Conservation (phyloP, 129 eudicot genomes). For the Ambrosia artemisiifolia region DNA sequence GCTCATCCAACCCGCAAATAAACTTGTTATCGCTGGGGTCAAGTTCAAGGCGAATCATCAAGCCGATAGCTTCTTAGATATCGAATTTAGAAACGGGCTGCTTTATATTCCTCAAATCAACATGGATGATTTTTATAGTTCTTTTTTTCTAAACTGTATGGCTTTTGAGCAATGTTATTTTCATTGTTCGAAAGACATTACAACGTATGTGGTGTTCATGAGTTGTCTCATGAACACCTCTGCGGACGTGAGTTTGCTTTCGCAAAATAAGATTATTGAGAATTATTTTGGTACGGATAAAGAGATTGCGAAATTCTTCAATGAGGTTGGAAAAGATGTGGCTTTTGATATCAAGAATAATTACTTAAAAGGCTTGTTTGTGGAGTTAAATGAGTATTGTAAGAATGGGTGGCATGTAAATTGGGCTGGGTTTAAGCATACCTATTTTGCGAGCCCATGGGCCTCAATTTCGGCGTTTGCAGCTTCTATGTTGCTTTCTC, state of each 20-base stretch:
- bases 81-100: conserved; percentile 21
- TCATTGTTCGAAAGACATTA: conserved; percentile 32
- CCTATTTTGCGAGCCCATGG: conserved; percentile 35
- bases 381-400: conserved; percentile 21
- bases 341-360: conserved; percentile 26
- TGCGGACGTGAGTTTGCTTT: conserved; percentile 13
- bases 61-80: conserved; percentile 33
- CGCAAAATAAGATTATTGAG: conserved; percentile 25
- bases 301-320: conserved; percentile 29
- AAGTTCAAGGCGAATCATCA: conserved; percentile 22
- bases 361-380: conserved; percentile 22
- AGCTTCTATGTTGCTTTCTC: conserved; percentile 14
- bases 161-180: conserved; percentile 35
- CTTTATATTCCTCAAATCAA: conserved; percentile 31
- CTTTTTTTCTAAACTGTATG: conserved; percentile 20
- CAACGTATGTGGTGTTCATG: conserved; percentile 35
- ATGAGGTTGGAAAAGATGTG: conserved; percentile 29
- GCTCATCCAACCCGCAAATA: conserved; percentile 32
- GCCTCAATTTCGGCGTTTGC: conserved; percentile 30
- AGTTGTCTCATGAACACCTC: conserved; percentile 32
- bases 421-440: conserved; percentile 38
- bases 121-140: conserved; percentile 27
- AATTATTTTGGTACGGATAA: conserved; percentile 34
- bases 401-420: conserved; percentile 30
- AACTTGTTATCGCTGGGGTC: conserved; percentile 23